Conservation (phyloP, 495 filamentous ascomycete genomes). For the Xylaria intraflava region DNA sequence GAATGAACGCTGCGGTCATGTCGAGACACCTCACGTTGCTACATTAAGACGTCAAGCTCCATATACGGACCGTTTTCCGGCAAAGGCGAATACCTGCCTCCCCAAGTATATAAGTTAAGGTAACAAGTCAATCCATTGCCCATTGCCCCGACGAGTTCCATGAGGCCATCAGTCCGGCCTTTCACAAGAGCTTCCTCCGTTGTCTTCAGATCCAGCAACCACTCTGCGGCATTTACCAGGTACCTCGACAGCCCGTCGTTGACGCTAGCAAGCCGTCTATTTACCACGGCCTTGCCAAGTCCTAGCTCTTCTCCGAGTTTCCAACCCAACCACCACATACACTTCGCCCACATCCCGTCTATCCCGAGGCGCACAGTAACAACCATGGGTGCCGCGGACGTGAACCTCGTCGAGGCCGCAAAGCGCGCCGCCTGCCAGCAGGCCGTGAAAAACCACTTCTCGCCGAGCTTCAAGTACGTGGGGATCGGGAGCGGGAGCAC, state of each 20-base stretch:
- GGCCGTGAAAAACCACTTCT: slow-evolving; percentile 82
- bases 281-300: background rate
- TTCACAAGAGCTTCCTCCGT: background rate
- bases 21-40: background rate
- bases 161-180: background rate
- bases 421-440: slow-evolving; percentile 78
- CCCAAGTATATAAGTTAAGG: background rate
- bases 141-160: background rate
- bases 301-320: background rate
- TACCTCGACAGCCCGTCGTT: background rate
- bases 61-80: too few species aligned
- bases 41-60: too few species aligned
- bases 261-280: background rate
- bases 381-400: slow-evolving; percentile 6
- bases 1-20: background rate
- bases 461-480: slow-evolving; percentile 60
- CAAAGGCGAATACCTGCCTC: too few species aligned
- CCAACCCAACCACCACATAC: background rate
- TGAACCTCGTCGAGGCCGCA: slow-evolving; percentile 60
- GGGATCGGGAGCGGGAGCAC: slow-evolving; percentile 94
- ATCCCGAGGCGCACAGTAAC: slow-evolving; percentile 13
- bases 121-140: background rate
- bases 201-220: background rate
- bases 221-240: slow-evolving; percentile 5
- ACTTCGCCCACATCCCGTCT: slow-evolving; percentile 1